Evolutionary conservation across 805 yeast genomes (phyloP), one percentile per base, ranked within the genome.

Genomic region (Yarrowia deformans): DNA sequence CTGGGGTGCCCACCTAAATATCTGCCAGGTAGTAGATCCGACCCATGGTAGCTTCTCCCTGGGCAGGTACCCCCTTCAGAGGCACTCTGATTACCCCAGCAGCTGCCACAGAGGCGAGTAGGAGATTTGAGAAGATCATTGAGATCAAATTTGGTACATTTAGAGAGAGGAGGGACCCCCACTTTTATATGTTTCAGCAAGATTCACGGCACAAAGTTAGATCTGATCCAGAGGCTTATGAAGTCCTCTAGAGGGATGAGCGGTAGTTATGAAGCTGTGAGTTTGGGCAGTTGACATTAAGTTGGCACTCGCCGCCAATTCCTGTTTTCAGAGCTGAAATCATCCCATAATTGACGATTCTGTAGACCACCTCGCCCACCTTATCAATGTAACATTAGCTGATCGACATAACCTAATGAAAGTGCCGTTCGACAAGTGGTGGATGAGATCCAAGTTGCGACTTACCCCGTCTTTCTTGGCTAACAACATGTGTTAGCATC

Each of bases 121-220:
- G 45, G 4, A 54, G 35, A 12, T 13, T 39, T 1, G 45, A 54
- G 46, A 54, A 37, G 34, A 54, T 54, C 60, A 54, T n/a, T n/a
- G n/a, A n/a, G n/a, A n/a, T n/a, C n/a, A n/a, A n/a, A n/a, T n/a
- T n/a, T n/a, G n/a, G n/a, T n/a, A n/a, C n/a, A n/a, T n/a, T n/a
- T n/a, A n/a, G n/a, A n/a, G 39, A 13, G 19, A 23, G 4, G 29
- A 23, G 29, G 29, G 29, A 23, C 42, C 39, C 18, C 32, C 32
- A 34, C 56, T 10, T 16, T 18, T 52, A 35, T 52, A 52, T 18
- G 2, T 12, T 35, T 9, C 19, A 18, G 12, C 35, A 49, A 49
- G 39, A 29, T 49, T 49, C 54, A 52, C 42, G 58, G 58, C 58
- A 7, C 58, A 35, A 52, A 52, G 39, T 52, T 52, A 29, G 58